Evolutionary conservation across 179 eudicot genomes (phyloP).

Genomic region (Sideroxylon spinosum): DNA sequence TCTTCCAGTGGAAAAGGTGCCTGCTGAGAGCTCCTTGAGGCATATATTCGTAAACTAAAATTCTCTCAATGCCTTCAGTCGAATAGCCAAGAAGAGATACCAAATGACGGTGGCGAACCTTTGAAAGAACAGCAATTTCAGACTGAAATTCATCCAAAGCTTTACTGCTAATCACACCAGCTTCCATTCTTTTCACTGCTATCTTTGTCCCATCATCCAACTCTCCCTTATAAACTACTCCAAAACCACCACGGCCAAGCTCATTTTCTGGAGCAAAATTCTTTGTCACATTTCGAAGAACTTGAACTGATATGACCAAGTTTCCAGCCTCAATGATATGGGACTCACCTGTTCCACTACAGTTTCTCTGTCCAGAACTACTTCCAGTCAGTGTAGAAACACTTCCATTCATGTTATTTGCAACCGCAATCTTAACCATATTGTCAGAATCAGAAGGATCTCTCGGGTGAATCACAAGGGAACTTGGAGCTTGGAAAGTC

Average conservation of each 20-base stretch:
- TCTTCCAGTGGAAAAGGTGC: constrained; percentile 9
- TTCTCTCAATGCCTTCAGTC: background rate
- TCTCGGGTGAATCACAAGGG: background rate
- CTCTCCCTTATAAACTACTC: constrained; percentile 2
- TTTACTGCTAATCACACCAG: background rate
- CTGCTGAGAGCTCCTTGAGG: constrained; percentile 4
- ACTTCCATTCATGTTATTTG: background rate
- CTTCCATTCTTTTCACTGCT: background rate
- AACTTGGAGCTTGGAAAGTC: background rate
- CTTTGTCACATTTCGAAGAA: background rate
- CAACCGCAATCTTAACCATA: background rate
- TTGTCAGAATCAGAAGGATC: background rate
- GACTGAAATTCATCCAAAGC: background rate
- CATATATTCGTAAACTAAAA: background rate
- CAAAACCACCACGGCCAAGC: background rate
- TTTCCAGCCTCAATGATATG: constrained; percentile 7
- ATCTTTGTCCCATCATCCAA: constrained; percentile 4
- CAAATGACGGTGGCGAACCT: constrained; percentile 3
- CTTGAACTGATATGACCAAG: constrained; percentile 2
- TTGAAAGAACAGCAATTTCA: constrained; percentile 1
- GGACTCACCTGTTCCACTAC: background rate
- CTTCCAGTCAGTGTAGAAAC: background rate
- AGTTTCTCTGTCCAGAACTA: background rate
- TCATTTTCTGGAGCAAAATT: background rate
- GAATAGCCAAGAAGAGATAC: background rate